phyloP scores from a whole-genome alignment of 352 stramenopile genomes.

The Globisporangium heterothallicum region DNA sequence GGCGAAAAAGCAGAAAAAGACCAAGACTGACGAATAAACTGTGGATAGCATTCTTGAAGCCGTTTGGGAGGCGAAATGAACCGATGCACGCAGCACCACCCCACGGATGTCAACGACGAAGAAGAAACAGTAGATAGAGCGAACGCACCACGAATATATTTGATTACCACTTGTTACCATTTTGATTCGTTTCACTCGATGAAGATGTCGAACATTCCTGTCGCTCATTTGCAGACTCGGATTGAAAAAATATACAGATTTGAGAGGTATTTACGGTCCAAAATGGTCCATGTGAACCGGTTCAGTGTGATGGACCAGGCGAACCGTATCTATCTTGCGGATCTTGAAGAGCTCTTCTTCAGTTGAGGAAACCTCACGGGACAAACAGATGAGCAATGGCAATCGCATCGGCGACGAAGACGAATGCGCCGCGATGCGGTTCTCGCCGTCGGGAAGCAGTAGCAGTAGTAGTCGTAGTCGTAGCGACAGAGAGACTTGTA shows the following conservation, averaged over 20 bases:
- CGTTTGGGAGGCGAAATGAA: too few relatives aligned
- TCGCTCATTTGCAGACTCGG: too few relatives aligned
- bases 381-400: background rate
- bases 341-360: slow-evolving; percentile 13
- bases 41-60: too few relatives aligned
- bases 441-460: background rate
- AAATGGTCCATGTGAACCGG: background rate
- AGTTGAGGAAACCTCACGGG: background rate
- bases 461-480: background rate
- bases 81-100: background rate
- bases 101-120: background rate
- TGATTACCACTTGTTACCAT: too few relatives aligned
- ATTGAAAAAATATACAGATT: too few relatives aligned
- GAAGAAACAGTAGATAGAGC: slow-evolving; percentile 4
- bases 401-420: background rate
- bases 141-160: background rate
- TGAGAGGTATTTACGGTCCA: too few relatives aligned
- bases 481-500: background rate
- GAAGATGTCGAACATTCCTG: too few relatives aligned
- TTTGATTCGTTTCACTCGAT: too few relatives aligned
- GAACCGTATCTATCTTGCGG: too few relatives aligned
- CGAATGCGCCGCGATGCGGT: background rate
- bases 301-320: too few relatives aligned
- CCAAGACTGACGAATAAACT: slow-evolving; percentile 21
- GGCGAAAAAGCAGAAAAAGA: slow-evolving; percentile 58